phyloP scores from a whole-genome alignment of 352 stramenopile genomes.

The Phytophthora quininea region DNA sequence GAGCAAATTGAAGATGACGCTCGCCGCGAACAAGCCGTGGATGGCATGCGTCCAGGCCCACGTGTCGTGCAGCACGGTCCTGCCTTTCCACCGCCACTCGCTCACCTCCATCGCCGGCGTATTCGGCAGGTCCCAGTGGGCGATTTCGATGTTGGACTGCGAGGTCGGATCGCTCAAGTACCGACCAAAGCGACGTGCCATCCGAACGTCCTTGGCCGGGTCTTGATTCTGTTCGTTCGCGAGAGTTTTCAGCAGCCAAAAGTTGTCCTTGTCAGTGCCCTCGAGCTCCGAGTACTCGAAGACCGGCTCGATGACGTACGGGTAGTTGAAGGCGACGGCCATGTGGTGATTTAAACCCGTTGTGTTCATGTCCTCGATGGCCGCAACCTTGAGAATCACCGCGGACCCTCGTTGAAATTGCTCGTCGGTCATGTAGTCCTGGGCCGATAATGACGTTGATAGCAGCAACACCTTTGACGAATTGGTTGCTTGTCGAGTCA shows the following conservation, averaged over 20 bases:
- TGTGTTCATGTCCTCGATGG: slow-evolving; percentile 34
- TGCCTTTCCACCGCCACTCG: slow-evolving; percentile 35
- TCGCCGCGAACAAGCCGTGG: slow-evolving; percentile 37
- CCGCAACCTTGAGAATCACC: slow-evolving; percentile 20
- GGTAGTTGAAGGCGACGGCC: slow-evolving; percentile 33
- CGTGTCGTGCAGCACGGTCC: slow-evolving; percentile 41
- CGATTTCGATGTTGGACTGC: slow-evolving; percentile 48
- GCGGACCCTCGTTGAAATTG: slow-evolving; percentile 29
- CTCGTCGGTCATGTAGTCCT: slow-evolving; percentile 32
- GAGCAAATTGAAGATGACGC: slow-evolving; percentile 30
- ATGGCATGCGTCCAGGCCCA: slow-evolving; percentile 54
- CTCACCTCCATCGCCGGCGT: slow-evolving; percentile 28
- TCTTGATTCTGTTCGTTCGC: slow-evolving; percentile 11
- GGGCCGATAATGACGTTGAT: slow-evolving; percentile 25
- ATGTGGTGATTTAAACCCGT: slow-evolving; percentile 28
- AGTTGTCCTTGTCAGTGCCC: slow-evolving; percentile 25
- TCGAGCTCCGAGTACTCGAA: slow-evolving; percentile 24
- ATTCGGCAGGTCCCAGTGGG: slow-evolving; percentile 27
- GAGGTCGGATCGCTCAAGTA: slow-evolving; percentile 36
- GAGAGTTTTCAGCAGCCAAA: slow-evolving; percentile 24
- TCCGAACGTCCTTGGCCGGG: slow-evolving; percentile 29
- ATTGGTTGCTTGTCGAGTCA: slow-evolving; percentile 24
- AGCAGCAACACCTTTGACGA: slow-evolving; percentile 27
- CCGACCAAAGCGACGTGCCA: slow-evolving; percentile 41
- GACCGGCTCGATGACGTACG: slow-evolving; percentile 26